These are phyloP conservation scores for Suillus brevipes DNA, from an alignment of 768 basidiomycete species.

Conservation along the genomic window DNA sequence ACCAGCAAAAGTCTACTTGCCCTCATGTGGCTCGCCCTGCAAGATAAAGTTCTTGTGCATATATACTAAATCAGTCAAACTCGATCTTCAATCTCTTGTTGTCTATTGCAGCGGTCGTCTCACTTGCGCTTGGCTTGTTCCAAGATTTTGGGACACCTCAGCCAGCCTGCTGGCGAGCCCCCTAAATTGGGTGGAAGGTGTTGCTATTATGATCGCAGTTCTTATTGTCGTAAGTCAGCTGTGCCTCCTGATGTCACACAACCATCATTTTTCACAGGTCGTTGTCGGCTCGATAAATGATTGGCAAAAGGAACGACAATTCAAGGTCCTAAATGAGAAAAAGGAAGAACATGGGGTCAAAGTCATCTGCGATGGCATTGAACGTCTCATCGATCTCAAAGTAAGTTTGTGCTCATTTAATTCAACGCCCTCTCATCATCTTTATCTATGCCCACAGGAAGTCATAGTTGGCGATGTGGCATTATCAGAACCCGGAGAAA, in stretches of 20 bases:
- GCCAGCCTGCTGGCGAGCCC: conserved; percentile 54
- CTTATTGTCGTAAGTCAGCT: conserved; percentile 61
- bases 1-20: conserved; percentile 65
- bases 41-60: conserved; percentile 87
- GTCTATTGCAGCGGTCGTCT: conserved; percentile 89
- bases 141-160: conserved; percentile 79
- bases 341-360: conserved; percentile 93
- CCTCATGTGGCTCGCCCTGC: conserved; percentile 84
- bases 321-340: conserved; percentile 87
- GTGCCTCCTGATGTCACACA: not conserved
- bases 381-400: conserved; percentile 79
- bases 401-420: conserved; percentile 35
- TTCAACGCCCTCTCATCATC: not conserved
- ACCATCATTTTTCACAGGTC: conserved; percentile 46
- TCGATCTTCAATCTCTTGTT: conserved; percentile 52
- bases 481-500: conserved; percentile 90
- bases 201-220: conserved; percentile 77
- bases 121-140: conserved; percentile 91
- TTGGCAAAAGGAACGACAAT: conserved; percentile 98
- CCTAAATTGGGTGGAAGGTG: conserved; percentile 98
- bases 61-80: not conserved
- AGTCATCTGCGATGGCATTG: conserved; percentile 70
- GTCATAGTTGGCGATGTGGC: conserved; percentile 94
- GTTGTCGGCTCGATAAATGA: conserved; percentile 94
- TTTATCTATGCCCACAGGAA: conserved; percentile 49